Percentiles rank a stretch among this genome's conserved stretches.
Evolutionary conservation across 139 green algal species (phyloP).

Genomic region (Closterium sp.): DNA sequence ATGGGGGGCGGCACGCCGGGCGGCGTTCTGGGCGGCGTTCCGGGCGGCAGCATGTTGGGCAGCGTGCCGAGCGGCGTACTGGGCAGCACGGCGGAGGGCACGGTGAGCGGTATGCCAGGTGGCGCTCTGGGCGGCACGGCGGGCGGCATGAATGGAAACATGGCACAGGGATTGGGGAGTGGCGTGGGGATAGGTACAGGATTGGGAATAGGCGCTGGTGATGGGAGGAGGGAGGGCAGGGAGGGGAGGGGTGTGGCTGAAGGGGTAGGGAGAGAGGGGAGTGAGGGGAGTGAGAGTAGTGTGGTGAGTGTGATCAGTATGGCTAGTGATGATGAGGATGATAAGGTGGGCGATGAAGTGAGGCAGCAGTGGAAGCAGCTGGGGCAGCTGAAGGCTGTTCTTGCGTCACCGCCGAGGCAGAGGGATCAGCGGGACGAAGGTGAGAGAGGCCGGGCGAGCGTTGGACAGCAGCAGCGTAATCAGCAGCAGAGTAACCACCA

Average conservation of each 20-base stretch:
- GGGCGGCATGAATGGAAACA: neutral
- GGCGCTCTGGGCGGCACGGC: neutral
- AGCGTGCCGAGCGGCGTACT: neutral
- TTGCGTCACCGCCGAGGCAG: too few species aligned
- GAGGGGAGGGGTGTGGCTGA: neutral
- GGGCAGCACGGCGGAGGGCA: too few species aligned
- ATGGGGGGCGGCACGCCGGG: neutral
- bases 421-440: too few species aligned
- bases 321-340: neutral
- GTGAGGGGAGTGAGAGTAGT: neutral
- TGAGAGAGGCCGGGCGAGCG: too few species aligned
- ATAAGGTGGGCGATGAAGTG: neutral
- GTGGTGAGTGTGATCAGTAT: neutral
- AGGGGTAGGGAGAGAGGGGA: neutral
- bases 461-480: too few species aligned
- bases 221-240: neutral
- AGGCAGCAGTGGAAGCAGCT: neutral
- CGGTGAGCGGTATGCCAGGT: too few species aligned
- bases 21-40: neutral
- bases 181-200: neutral
- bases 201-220: neutral
- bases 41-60: neutral
- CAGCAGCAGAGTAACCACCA: too few species aligned
- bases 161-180: neutral
- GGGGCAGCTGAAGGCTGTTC: neutral